These are phyloP conservation scores for Deuterostichococcus epilithicus DNA, from an alignment of 139 green algal species.

Conservation along the genomic window DNA sequence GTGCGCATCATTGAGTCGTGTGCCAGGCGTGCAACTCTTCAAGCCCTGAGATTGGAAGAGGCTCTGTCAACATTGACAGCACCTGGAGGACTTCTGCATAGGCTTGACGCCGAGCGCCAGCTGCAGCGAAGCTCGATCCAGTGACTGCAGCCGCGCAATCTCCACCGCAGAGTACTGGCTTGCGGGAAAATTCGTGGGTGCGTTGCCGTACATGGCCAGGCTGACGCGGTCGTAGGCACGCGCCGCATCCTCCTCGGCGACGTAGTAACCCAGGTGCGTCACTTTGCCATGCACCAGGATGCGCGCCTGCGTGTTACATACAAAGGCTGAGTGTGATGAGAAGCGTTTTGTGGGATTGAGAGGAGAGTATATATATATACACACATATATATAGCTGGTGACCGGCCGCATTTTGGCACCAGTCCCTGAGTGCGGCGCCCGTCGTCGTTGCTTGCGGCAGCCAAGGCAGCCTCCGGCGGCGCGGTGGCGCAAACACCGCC, in stretches of 20 bases:
- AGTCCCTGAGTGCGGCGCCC: too few species aligned
- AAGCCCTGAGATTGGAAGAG: background rate
- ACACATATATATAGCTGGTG: too few species aligned
- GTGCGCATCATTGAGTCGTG: too few species aligned
- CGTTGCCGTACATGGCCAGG: conserved; percentile 56
- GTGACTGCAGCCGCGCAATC: conserved; percentile 24
- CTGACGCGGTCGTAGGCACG: conserved; percentile 64
- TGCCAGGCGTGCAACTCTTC: too few species aligned
- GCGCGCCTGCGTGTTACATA: conserved; percentile 43
- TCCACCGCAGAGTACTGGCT: conserved; percentile 37
- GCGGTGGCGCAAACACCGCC: too few species aligned
- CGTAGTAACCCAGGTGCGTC: conserved; percentile 69
- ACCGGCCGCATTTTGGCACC: too few species aligned
- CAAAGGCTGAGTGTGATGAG: too few species aligned
- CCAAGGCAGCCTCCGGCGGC: too few species aligned
- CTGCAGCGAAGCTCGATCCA: conserved; percentile 67
- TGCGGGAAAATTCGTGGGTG: conserved; percentile 65
- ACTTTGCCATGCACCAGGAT: conserved; percentile 75
- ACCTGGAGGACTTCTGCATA: conserved; percentile 65
- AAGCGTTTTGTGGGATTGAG: too few species aligned
- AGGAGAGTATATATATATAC: too few species aligned
- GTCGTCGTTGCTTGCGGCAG: too few species aligned
- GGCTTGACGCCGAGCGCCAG: conserved; percentile 70
- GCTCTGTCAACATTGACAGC: background rate
- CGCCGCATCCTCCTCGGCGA: conserved; percentile 66